Conservation (phyloP, 192 early-diverging fungal species). For the Geranomyces variabilis region DNA sequence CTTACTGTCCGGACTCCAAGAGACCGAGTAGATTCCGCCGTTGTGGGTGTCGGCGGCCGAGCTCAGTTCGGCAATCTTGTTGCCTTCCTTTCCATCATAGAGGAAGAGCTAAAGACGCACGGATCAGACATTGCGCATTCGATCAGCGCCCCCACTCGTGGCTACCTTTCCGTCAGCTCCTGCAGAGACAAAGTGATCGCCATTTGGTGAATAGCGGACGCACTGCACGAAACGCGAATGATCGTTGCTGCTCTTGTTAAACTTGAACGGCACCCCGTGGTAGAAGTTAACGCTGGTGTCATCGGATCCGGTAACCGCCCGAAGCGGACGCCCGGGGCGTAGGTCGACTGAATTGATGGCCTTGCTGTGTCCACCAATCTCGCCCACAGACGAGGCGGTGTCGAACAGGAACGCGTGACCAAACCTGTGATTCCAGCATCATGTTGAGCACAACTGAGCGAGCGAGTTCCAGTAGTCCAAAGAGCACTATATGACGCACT, state of each 20-base stretch:
- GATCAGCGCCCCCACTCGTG: conserved; percentile 11
- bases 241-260: conserved; percentile 68
- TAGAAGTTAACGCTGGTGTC: conserved; percentile 89
- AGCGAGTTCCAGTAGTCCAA: not conserved
- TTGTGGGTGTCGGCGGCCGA: conserved; percentile 62
- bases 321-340: conserved; percentile 87
- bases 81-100: conserved; percentile 92
- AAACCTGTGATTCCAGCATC: conserved; percentile 52
- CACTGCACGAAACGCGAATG: conserved; percentile 92
- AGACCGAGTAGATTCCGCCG: conserved; percentile 81
- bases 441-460: too few species aligned
- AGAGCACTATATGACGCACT: conserved; percentile 37
- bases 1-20: conserved; percentile 84
- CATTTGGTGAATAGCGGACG: conserved; percentile 80
- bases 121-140: not conserved
- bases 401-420: conserved; percentile 92
- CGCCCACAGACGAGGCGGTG: conserved; percentile 84
- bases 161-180: conserved; percentile 87
- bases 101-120: conserved; percentile 66
- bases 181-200: conserved; percentile 80
- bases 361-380: conserved; percentile 89
- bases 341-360: conserved; percentile 85
- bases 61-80: conserved; percentile 62
- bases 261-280: conserved; percentile 91
- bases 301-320: conserved; percentile 89